Evolutionary conservation across 2,329 filamentous ascomycete genomes (phyloP).

Genomic region (Phaeosphaeriaceae sp.): DNA sequence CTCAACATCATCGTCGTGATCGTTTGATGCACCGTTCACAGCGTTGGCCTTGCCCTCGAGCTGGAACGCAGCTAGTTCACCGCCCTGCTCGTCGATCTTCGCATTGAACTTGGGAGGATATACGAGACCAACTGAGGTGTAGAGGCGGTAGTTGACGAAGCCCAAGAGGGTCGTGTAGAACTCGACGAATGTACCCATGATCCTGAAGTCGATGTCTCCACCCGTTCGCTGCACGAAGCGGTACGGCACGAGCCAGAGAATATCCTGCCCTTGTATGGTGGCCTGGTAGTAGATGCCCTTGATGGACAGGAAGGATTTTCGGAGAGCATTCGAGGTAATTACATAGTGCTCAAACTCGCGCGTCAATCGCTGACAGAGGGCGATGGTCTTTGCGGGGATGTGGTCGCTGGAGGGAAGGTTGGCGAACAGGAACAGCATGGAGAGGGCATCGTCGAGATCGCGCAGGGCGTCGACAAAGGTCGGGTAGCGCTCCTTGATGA

Average conservation of each 20-base stretch:
- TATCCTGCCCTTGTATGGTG: constrained; percentile 94
- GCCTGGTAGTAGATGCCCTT: constrained; percentile 99
- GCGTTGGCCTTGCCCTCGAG: constrained; percentile 75
- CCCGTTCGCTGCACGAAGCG: constrained; percentile 96
- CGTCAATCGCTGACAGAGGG: constrained; percentile 88
- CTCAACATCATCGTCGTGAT: constrained; percentile 28
- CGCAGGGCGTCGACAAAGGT: constrained; percentile 94
- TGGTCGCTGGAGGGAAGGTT: constrained; percentile 89
- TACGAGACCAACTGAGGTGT: constrained; percentile 87
- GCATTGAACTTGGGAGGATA: constrained; percentile 95
- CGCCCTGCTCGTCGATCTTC: constrained; percentile 85
- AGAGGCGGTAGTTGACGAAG: constrained; percentile 95
- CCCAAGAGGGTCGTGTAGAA: constrained; percentile 97
- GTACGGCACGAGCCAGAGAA: constrained; percentile 97
- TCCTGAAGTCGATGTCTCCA: constrained; percentile 94
- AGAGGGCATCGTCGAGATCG: constrained; percentile 95
- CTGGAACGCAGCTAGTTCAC: constrained; percentile 88
- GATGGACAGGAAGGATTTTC: constrained; percentile 96
- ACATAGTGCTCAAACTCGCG: constrained; percentile 98
- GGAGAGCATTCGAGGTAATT: constrained; percentile 87
- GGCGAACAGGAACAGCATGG: constrained; percentile 96
- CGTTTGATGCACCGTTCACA: constrained; percentile 33
- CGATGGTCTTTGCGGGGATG: constrained; percentile 94
- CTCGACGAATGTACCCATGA: constrained; percentile 99
- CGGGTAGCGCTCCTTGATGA: constrained; percentile 97